Conservation (phyloP, 345 rosid species). For the Carallia brachiata region DNA sequence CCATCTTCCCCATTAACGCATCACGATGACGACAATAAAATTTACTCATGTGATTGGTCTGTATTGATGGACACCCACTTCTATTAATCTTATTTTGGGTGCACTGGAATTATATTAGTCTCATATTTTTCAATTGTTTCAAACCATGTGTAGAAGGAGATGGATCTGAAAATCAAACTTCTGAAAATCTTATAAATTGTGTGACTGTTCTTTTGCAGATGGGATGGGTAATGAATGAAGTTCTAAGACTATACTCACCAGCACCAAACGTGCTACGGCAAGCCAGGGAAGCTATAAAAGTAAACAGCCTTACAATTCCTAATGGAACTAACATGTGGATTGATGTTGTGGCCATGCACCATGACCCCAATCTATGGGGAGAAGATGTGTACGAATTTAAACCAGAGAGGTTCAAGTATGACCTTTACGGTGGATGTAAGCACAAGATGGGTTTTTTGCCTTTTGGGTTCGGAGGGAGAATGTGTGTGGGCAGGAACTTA, state of each 20-base stretch:
- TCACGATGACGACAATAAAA: no score
- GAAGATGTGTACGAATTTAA: constrained; percentile 61
- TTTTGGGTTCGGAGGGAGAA: constrained; percentile 93
- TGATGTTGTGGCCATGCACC: constrained; percentile 89
- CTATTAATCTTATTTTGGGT: no score
- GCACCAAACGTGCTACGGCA: constrained; percentile 87
- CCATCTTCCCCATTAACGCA: no score
- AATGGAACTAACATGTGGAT: constrained; percentile 85
- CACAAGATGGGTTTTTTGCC: constrained; percentile 92
- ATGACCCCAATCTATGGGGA: constrained; percentile 78
- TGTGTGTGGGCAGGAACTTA: constrained; percentile 84
- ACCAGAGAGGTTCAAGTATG: constrained; percentile 79
- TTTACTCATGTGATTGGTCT: neutral
- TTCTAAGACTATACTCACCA: constrained; percentile 68
- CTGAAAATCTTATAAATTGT: constrained; percentile 34
- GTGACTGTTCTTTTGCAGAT: constrained; percentile 40
- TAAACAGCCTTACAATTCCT: constrained; percentile 46
- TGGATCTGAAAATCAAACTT: neutral
- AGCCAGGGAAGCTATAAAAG: constrained; percentile 55
- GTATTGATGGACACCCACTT: neutral
- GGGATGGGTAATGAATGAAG: constrained; percentile 91
- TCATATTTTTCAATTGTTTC: no score
- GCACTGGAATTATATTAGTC: no score
- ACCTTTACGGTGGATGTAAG: constrained; percentile 67
- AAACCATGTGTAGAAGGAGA: no score